phyloP scores from a whole-genome alignment of 768 basidiomycete species.

The Pleurotus djamor region DNA sequence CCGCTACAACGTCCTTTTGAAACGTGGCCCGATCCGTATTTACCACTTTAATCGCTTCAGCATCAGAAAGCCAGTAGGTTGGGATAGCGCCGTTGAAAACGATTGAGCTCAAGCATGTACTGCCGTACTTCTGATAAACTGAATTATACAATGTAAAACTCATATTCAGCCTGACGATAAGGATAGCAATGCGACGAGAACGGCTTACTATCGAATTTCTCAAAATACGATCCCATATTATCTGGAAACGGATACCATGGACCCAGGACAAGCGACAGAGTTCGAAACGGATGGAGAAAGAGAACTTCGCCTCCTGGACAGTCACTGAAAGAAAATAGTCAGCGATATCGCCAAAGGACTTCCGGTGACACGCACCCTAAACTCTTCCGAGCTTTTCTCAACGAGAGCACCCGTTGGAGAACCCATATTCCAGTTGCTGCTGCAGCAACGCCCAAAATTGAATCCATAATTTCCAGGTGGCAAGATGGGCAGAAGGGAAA shows the following conservation, averaged over 20 bases:
- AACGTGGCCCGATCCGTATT: slow-evolving; percentile 30
- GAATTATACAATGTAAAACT: no score
- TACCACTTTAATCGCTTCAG: slow-evolving; percentile 36
- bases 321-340: background rate
- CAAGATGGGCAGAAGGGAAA: no score
- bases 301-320: slow-evolving; percentile 2
- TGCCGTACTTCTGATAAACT: slow-evolving; percentile 38
- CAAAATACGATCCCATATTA: slow-evolving; percentile 29
- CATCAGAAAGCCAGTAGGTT: slow-evolving; percentile 40
- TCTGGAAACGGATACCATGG: slow-evolving; percentile 29
- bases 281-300: slow-evolving; percentile 26
- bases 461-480: background rate
- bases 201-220: slow-evolving; percentile 31
- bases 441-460: background rate
- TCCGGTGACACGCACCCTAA: background rate
- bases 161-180: no score
- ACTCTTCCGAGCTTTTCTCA: slow-evolving; percentile 1
- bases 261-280: slow-evolving; percentile 20
- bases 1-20: slow-evolving; percentile 34
- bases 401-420: background rate
- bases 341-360: background rate
- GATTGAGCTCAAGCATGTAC: slow-evolving; percentile 35
- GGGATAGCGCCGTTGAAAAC: slow-evolving; percentile 24
- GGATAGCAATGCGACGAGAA: no score
- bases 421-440: background rate